Base-by-base conservation (phyloP, 352 stramenopile species). In the Pythium phragmitis region DNA sequence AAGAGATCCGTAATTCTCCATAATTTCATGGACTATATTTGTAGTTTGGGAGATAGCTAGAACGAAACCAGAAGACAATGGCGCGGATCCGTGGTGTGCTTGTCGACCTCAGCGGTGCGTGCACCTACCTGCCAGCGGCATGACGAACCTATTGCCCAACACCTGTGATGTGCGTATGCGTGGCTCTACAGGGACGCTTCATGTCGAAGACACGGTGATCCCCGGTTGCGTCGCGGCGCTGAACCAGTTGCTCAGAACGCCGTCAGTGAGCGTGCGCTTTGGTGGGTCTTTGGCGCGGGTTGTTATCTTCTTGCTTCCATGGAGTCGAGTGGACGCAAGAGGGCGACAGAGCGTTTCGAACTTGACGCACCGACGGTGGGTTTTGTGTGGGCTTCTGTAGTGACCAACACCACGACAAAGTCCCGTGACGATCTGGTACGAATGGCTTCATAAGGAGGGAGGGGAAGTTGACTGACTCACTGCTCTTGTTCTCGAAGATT, bases 391-490 rank as follows among this genome's bases (percentile, higher is more conserved):
- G 34, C 4, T 23, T 9, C 23, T 50, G 33, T 41, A 88, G 79
- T 88, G 56, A 87, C 73, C n/a, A 88, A 88, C 55, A 88, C 77
- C n/a, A 88, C 79, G 37, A 88, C 77, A 57, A 87, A 85, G 47
- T 88, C 74, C 37, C 61, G 71, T 19, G 55, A 62, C 7, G 64
- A 80, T 36, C 49, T 88, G 63, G 79, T 86, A 46, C 17, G 30
- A 53, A 23, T 14, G 13, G 2, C 26, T 30, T 5, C 3, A 46
- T 46, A 9, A 21, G 6, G 13, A 39, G 13, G 39, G 8, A 14
- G 39, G 17, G 3, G 16, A 19, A 4, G 23, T 45, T 19, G 12
- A 7, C 14, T 16, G 9, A 56, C 49, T 57, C 51, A 26, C 26
- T 14, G 13, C 0, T 28, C 30, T 26, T 52, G 16, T 16, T 61